Evolutionary conservation across 306 rosid species (phyloP).

Genomic region (Rubus parviflorus): DNA sequence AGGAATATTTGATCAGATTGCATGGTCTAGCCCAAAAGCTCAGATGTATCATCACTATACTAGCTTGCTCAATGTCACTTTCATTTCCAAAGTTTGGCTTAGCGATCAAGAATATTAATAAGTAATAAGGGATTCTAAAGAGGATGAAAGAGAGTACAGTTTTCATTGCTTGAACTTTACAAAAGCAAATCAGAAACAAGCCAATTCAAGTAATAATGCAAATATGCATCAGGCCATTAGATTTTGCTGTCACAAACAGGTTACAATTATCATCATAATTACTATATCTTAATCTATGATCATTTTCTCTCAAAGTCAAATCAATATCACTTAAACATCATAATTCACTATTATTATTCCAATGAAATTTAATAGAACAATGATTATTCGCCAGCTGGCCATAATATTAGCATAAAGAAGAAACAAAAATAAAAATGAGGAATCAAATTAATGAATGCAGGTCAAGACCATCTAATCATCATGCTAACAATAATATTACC

Average conservation of each 20-base stretch:
- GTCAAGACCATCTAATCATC: not conserved
- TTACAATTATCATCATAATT: not conserved
- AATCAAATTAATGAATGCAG: not conserved
- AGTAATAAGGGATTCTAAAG: no score
- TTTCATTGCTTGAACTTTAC: no score
- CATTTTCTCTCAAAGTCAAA: not conserved
- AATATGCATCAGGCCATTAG: not conserved
- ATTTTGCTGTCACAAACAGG: not conserved
- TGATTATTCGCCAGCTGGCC: not conserved
- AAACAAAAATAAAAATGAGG: not conserved
- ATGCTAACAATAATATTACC: not conserved
- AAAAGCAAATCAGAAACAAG: not conserved
- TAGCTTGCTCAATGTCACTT: not conserved
- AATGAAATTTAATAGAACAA: no score
- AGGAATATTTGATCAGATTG: not conserved
- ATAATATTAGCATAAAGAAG: not conserved
- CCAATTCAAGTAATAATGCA: not conserved
- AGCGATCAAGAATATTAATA: not conserved
- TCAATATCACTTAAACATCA: not conserved
- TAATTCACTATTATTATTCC: not conserved
- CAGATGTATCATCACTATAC: not conserved
- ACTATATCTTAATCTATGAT: not conserved
- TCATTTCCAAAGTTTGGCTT: not conserved
- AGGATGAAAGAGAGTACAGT: not conserved
- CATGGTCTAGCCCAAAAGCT: not conserved